Evolutionary conservation across 306 rosid species (phyloP), one percentile per base, ranked within the genome.

Genomic region (Vigna reflexopilosa): DNA sequence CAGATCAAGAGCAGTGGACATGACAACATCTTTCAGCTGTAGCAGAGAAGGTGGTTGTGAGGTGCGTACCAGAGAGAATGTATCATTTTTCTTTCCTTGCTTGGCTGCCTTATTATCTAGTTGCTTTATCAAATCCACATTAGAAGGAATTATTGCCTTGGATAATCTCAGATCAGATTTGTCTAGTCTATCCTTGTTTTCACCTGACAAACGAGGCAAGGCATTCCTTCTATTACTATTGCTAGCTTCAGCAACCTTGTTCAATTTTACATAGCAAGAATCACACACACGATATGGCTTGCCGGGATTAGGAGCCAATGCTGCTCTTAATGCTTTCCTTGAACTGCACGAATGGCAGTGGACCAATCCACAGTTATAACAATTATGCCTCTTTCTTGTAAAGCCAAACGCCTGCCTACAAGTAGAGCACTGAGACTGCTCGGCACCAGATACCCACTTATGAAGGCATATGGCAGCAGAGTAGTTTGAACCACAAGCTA

Each of bases 331-430:
- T 75, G 94, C 96, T 85, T 96, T 96, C 77, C 87, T 90, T 58
- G 99, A 93, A 86, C 97, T 96, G 76, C 99, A 96, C 8, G 99
- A 87, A 88, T 96, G 99, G 91, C 99, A 96, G 71, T 96, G 99
- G 66, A 93, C 99, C 73, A 96, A 98, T 80, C 99, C 99, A 84
- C 99, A 96, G 67, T 96, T 93, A 84, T 96, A 96, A 81, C 99
- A 96, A 83, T 93, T 96, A 77, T 96, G 99, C 87, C 98, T 90
- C 89, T 96, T 95, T 81, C 96, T 89, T 44, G 98, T 93, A 85
- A 96, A 96, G 45, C 98, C 98, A 83, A 96, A 96, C 73, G 98
- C 93, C 91, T 91, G 99, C 83, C 97, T 91, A 85, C 99, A 96
- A 80, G 97, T 81, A 76, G 96, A 93, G 86, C 98, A 96, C 80